A percentile compares a stretch with the other conserved stretches of the same genome.
Evolutionary conservation across 441 rosid genomes (phyloP).

Genomic region (Gossypium schwendimanii): DNA sequence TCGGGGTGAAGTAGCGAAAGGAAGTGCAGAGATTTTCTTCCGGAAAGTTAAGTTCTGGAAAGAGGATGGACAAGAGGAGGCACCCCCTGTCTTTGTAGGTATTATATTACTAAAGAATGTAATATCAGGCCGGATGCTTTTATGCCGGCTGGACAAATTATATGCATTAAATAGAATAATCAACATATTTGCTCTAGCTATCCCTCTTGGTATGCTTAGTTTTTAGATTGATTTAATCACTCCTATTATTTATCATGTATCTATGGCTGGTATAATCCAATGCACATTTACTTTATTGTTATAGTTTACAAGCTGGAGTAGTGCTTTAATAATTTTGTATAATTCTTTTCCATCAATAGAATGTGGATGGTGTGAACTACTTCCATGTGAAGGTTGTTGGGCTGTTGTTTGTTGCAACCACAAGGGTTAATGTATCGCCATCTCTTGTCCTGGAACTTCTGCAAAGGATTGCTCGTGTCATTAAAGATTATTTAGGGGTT

Average conservation of each 20-base stretch:
- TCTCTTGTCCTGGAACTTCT: slow-evolving; percentile 92
- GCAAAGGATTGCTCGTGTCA: slow-evolving; percentile 89
- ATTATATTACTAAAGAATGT: slow-evolving; percentile 27
- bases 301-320: not conserved
- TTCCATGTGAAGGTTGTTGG: slow-evolving; percentile 78
- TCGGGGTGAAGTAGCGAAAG: slow-evolving; percentile 64
- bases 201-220: not conserved
- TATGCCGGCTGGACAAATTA: not conserved
- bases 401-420: slow-evolving; percentile 79
- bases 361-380: slow-evolving; percentile 80
- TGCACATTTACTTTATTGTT: not conserved
- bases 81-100: slow-evolving; percentile 99
- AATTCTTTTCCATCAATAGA: slow-evolving; percentile 27
- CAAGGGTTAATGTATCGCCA: slow-evolving; percentile 79
- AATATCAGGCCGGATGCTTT: slow-evolving; percentile 1
- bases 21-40: slow-evolving; percentile 76
- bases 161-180: not conserved
- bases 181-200: not conserved
- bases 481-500: slow-evolving; percentile 90
- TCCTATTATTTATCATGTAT: not conserved
- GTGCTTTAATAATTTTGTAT: not conserved
- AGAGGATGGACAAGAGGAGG: slow-evolving; percentile 87
- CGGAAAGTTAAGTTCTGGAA: slow-evolving; percentile 94
- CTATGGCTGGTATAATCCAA: not conserved
- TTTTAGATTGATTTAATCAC: not conserved